Base-by-base conservation (phyloP, 2,329 filamentous ascomycete genomes). In the Orbilia quercus region DNA sequence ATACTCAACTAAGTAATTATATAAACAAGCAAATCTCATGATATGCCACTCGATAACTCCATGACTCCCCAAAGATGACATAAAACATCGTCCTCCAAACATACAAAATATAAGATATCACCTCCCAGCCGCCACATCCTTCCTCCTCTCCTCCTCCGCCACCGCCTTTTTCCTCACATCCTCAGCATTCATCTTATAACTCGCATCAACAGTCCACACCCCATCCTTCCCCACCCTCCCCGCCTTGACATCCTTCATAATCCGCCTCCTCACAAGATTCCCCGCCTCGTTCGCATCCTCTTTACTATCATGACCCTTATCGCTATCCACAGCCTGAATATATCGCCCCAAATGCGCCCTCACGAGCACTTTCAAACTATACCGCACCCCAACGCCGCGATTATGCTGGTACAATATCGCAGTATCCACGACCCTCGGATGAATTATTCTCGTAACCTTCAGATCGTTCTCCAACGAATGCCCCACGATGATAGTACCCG, bases 381-480 rank as follows among this genome's bases (percentile, higher is more conserved):
- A 85, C 7, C 95, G 89, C 60, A 88, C 85, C 0, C 95, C 95
- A 0, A 97, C 82, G 0, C 92, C 92, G 14, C 83, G 83, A 12
- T 84, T 87, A 78, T 96, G 92, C 0, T 93, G 92, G 79, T 87
- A 99, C 0, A 97, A 84, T 0, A 97, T 82, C 0, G 92, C 88
- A 0, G 93, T 97, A 80, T 98, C 94, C 77, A 97, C 86, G 60
- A 97, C 84, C 0, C 86, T 90, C 0, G 90, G 91, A 77, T 98
- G 95, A 47, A 96, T 88, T 55, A 98, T 85, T 36, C 94, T 90
- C 42, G 90, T 84, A 1, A 89, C 87, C 79, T 96, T 97, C 63
- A 99, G 85, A 78, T 99, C 95, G 79, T 99, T 99, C 78, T 99
- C 95, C 7, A 98, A 87, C 0, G 92, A 93, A 80, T 99, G 95